Evolutionary conservation across 202 grass and related monocot genomes (phyloP).

Genomic region (Alloteropsis angusta): DNA sequence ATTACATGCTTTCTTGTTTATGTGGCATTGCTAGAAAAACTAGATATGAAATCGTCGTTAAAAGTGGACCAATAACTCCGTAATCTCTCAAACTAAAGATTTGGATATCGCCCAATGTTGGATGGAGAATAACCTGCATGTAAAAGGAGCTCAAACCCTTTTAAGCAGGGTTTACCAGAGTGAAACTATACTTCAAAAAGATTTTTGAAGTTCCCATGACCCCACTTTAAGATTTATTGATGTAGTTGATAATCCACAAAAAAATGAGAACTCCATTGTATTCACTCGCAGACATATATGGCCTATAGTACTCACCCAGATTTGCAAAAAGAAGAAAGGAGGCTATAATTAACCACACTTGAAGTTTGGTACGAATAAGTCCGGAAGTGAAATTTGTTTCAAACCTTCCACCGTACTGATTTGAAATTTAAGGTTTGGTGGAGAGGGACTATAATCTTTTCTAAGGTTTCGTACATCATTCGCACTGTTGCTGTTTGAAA

Average conservation of each 20-base stretch:
- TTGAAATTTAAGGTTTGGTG: neutral
- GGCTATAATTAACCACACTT: neutral
- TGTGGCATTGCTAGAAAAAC: too few relatives aligned
- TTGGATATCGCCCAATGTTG: too few relatives aligned
- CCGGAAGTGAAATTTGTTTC: neutral
- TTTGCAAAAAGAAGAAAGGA: neutral
- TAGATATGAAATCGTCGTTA: too few relatives aligned
- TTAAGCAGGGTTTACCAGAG: neutral
- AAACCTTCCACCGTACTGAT: neutral
- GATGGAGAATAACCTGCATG: too few relatives aligned
- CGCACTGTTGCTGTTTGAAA: neutral
- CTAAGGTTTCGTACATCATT: neutral
- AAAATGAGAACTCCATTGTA: neutral
- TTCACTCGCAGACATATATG: neutral
- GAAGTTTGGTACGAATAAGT: neutral
- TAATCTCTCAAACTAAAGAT: neutral
- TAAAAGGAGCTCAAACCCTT: neutral
- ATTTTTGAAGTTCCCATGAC: neutral
- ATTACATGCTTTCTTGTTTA: too few relatives aligned
- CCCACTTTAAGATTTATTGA: neutral
- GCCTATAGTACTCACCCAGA: too few relatives aligned
- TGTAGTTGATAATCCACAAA: neutral
- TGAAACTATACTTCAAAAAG: neutral
- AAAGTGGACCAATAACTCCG: neutral
- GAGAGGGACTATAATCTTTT: neutral